These are phyloP conservation scores for Xylaria grammica DNA, from an alignment of 495 filamentous ascomycete species.

Conservation along the genomic window DNA sequence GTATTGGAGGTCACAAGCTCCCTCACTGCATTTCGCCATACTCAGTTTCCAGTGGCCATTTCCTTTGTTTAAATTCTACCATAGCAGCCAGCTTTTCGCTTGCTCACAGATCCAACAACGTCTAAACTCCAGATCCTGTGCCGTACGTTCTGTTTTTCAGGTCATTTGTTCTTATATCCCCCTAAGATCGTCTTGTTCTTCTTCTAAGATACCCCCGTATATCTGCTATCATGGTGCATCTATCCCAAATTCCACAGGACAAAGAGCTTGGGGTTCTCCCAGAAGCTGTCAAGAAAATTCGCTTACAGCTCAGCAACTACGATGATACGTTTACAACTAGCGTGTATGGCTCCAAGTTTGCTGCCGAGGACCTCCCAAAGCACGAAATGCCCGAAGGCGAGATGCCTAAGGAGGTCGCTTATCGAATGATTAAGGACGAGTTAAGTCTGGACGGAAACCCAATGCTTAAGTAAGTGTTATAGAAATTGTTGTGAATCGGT, in stretches of 20 bases:
- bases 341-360: slow-evolving; percentile 85
- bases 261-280: slow-evolving; percentile 47
- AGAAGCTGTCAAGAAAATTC: slow-evolving; percentile 53
- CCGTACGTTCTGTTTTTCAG: not conserved
- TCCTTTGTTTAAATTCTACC: not conserved
- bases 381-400: slow-evolving; percentile 88
- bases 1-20: not conserved
- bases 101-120: slow-evolving; percentile 1
- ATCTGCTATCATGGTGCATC: slow-evolving; percentile 69
- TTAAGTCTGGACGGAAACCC: slow-evolving; percentile 88
- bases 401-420: slow-evolving; percentile 89
- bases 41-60: slow-evolving; percentile 2
- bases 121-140: not conserved
- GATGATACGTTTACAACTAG: slow-evolving; percentile 70
- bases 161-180: not conserved
- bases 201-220: not conserved
- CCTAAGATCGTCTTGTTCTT: not conserved
- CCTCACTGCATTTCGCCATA: not conserved
- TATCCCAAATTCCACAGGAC: slow-evolving; percentile 60
- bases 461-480: slow-evolving; percentile 72
- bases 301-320: slow-evolving; percentile 53
- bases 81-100: not conserved
- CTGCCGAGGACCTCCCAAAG: slow-evolving; percentile 75
- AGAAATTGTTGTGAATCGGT: not conserved
- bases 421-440: slow-evolving; percentile 95